Percentiles rank a stretch among this genome's conserved stretches.
Conservation (phyloP, 257 asterid species). For the Ophiorrhiza pumila region DNA sequence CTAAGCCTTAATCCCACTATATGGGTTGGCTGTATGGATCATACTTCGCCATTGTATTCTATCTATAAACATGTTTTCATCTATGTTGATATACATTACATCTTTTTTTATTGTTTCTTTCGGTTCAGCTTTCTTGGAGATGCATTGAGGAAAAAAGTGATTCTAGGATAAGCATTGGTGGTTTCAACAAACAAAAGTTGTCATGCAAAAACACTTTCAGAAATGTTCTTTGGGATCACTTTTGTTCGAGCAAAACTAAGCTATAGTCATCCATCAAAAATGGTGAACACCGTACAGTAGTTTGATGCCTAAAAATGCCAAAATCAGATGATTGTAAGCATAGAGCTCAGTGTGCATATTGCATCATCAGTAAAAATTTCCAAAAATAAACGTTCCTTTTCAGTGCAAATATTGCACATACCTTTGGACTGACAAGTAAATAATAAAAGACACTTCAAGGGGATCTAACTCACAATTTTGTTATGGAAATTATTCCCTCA, state of each 20-base stretch:
- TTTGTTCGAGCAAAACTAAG: neutral
- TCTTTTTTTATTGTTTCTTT: too few species aligned
- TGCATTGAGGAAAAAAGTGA: neutral
- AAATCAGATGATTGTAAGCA: neutral
- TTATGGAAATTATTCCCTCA: conserved; percentile 68
- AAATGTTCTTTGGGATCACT: neutral
- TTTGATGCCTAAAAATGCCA: neutral
- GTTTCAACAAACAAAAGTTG: neutral
- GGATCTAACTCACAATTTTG: conserved; percentile 51
- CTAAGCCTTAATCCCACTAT: too few species aligned
- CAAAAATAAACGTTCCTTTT: neutral
- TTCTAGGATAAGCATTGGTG: neutral
- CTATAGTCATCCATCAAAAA: neutral
- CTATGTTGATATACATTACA: too few species aligned
- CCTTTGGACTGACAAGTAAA: neutral
- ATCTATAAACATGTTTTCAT: too few species aligned
- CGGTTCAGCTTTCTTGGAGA: neutral
- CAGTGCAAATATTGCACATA: neutral
- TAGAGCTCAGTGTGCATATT: neutral
- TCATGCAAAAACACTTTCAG: neutral
- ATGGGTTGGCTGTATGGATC: too few species aligned
- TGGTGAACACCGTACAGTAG: neutral
- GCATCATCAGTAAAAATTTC: neutral
- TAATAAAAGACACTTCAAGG: neutral
- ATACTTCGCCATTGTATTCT: too few species aligned